These are phyloP conservation scores for Rosa lucieae DNA, from an alignment of 306 rosid species.

Conservation along the genomic window DNA sequence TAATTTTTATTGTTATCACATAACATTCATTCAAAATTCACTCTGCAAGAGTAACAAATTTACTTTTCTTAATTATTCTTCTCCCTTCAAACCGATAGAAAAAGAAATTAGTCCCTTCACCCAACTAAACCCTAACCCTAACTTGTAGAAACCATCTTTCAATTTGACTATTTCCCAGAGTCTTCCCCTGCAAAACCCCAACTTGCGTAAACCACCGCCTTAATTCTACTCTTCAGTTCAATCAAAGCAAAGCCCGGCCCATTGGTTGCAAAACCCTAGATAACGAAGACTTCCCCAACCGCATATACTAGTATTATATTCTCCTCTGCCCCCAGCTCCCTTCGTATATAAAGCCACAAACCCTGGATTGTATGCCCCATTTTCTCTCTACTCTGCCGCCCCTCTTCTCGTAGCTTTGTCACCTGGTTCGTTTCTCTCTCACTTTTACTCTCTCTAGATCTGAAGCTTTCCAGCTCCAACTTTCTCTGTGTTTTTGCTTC, in stretches of 20 bases:
- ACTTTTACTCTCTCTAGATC: background rate
- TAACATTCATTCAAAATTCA: too few species aligned
- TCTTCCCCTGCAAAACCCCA: background rate
- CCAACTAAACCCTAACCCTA: background rate
- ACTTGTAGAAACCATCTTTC: background rate
- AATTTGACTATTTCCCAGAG: background rate
- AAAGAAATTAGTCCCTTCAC: background rate
- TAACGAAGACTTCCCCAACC: conserved; percentile 2
- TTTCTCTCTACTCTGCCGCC: conserved; percentile 26
- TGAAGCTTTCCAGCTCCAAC: background rate
- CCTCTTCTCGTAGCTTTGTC: conserved; percentile 1
- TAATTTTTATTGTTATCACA: too few species aligned
- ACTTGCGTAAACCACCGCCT: too few species aligned
- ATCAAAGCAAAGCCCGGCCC: conserved; percentile 21
- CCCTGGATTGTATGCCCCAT: background rate
- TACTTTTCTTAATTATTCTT: too few species aligned
- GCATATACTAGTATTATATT: conserved; percentile 19
- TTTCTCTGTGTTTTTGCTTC: background rate
- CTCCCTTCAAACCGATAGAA: background rate
- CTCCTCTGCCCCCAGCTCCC: background rate
- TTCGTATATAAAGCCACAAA: background rate
- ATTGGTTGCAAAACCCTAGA: conserved; percentile 31
- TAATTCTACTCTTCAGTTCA: too few species aligned
- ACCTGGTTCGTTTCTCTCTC: conserved; percentile 19
- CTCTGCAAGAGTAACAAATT: too few species aligned